Evolutionary conservation across 2,329 filamentous ascomycete species (phyloP).

Genomic region (Amauroascus verrucosus): DNA sequence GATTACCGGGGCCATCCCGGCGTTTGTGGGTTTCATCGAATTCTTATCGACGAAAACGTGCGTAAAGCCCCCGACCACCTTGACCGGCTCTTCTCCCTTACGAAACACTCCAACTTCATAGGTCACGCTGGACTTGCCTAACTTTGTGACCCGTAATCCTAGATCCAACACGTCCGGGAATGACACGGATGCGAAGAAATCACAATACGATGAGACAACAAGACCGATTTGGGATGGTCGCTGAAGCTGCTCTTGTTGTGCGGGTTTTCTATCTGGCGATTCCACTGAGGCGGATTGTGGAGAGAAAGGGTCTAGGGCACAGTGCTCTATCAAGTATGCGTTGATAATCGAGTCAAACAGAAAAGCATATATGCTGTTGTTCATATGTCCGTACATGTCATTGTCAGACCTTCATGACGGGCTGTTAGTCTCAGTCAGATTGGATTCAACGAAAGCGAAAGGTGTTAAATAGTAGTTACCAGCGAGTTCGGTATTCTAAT

Average conservation of each 20-base stretch:
- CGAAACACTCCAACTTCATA: slow-evolving; percentile 88
- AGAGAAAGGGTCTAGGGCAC: slow-evolving; percentile 63
- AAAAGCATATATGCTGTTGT: slow-evolving; percentile 79
- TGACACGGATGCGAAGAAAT: slow-evolving; percentile 71
- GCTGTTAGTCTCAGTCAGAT: background rate
- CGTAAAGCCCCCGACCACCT: slow-evolving; percentile 74
- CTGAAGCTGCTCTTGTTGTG: background rate
- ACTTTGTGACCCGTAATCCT: slow-evolving; percentile 67
- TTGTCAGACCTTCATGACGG: slow-evolving; percentile 63
- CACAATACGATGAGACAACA: slow-evolving; percentile 73
- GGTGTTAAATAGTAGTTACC: slow-evolving; percentile 41
- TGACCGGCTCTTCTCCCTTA: slow-evolving; percentile 59
- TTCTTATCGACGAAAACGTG: slow-evolving; percentile 74
- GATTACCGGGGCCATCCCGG: slow-evolving; percentile 32
- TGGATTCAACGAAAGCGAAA: background rate
- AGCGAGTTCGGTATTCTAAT: slow-evolving; percentile 76
- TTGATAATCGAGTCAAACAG: slow-evolving; percentile 88
- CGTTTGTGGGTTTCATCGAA: slow-evolving; percentile 47
- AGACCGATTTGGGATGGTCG: slow-evolving; percentile 60
- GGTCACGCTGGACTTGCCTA: slow-evolving; percentile 76
- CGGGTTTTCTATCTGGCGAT: slow-evolving; percentile 13
- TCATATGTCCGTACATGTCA: slow-evolving; percentile 91
- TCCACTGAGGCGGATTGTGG: slow-evolving; percentile 37
- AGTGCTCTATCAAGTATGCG: slow-evolving; percentile 71
- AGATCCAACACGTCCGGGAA: slow-evolving; percentile 78